Evolutionary conservation across 805 yeast genomes (phyloP).

Genomic region (Zygosaccharomyces bailii): DNA sequence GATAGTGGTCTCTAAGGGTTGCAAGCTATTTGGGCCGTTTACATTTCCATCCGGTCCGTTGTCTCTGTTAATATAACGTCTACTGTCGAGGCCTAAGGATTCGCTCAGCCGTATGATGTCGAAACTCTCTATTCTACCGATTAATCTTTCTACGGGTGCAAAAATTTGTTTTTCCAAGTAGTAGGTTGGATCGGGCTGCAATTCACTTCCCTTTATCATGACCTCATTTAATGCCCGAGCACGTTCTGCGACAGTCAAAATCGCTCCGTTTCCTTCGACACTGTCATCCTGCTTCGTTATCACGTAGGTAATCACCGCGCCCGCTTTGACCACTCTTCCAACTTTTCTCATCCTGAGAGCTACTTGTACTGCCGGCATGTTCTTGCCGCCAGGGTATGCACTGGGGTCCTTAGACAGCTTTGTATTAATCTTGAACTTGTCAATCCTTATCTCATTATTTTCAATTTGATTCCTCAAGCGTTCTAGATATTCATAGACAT

Average conservation of each 20-base stretch:
- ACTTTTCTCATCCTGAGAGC: constrained; percentile 76
- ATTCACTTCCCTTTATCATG: constrained; percentile 45
- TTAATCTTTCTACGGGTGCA: constrained; percentile 84
- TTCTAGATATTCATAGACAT: constrained; percentile 69
- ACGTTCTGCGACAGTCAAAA: constrained; percentile 60
- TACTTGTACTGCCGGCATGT: constrained; percentile 86
- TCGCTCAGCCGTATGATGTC: constrained; percentile 76
- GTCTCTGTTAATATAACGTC: constrained; percentile 47
- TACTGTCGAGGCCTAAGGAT: constrained; percentile 72
- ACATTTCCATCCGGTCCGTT: constrained; percentile 27
- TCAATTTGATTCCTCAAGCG: constrained; percentile 55
- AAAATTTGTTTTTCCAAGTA: constrained; percentile 86
- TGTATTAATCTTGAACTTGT: constrained; percentile 77
- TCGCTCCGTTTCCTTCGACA: constrained; percentile 9
- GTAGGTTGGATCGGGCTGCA: constrained; percentile 69
- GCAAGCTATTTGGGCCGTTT: constrained; percentile 42
- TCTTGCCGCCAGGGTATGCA: constrained; percentile 75
- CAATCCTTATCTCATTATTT: constrained; percentile 57
- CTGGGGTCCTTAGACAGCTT: constrained; percentile 84
- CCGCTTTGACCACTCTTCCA: constrained; percentile 85
- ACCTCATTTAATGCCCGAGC: constrained; percentile 82
- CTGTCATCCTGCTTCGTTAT: constrained; percentile 50
- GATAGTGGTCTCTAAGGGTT: constrained; percentile 77
- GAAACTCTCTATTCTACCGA: constrained; percentile 82
- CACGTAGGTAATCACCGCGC: constrained; percentile 84